Evolutionary conservation across 257 asterid genomes (phyloP), one percentile per base, ranked within the genome.

Genomic region (Lycium barbarum): DNA sequence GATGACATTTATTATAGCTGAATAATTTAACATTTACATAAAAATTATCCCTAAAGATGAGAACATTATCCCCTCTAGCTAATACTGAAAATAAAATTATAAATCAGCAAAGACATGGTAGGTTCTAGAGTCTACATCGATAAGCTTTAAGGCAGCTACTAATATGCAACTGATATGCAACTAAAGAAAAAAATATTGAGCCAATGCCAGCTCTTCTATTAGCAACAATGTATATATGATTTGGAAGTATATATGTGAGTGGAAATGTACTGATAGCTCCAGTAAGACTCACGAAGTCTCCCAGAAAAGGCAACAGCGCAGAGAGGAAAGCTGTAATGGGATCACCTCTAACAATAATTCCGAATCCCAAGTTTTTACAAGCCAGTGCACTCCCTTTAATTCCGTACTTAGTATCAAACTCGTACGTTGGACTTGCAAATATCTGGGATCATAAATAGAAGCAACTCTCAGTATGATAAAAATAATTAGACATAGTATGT

Each of bases 221-320:
- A 20, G 99, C 98, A 53, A 91, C 89, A 8, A 97, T 91, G 83
- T 97, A 97, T 98, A 97, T 95, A 86, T 95, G 99, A 92, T 97
- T 94, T n/a, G 99, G 99, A 20, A 97, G 97, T 68, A 97, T 97
- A 89, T 95, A 97, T 0, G 99, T 97, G 10, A 97, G 95, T 0
- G 99, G 99, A 85, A 94, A 95, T 38, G 98, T 94, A 95, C 98
- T 93, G 45, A 94, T 80, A 22, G 99, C 98, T 33, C 99, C 99
- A 0, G 99, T 91, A 2, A 97, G 94, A 92, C 98, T 97, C 99
- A 94, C 95, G 90, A 97, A 97, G 83, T 95, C 99, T 83, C 99
- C 99, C 85, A 97, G 79, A 85, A 97, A 97, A 6, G 99, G 99
- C 73, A 97, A 88, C 86, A 95, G 8, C 9, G 99, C 98, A 2